A percentile compares a stretch with the other conserved stretches of the same genome.
phyloP scores from a whole-genome alignment of 768 basidiomycete species.

The Mycena vitilis region DNA sequence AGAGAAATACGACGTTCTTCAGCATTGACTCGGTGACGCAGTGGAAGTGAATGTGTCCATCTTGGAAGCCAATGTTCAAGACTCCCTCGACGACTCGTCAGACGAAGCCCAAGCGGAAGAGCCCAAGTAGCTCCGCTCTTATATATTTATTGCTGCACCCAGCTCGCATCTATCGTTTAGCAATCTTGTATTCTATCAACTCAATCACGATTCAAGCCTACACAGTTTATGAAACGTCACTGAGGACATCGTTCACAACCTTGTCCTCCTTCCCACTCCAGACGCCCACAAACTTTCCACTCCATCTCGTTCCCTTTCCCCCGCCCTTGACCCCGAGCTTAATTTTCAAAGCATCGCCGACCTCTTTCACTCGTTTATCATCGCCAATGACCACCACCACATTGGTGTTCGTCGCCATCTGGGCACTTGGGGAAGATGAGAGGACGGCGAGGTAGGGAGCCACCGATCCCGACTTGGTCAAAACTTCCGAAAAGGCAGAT shows the following conservation, averaged over 20 bases:
- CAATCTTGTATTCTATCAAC: slow-evolving; percentile 14
- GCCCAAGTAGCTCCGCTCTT: slow-evolving; percentile 28
- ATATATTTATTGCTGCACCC: slow-evolving; percentile 13
- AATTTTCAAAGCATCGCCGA: slow-evolving; percentile 66
- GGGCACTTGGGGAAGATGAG: slow-evolving; percentile 72
- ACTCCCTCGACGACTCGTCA: slow-evolving; percentile 3
- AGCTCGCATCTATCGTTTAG: slow-evolving; percentile 23
- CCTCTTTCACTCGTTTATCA: slow-evolving; percentile 67
- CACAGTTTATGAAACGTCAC: slow-evolving; percentile 24
- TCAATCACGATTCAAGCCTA: not conserved
- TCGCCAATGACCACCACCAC: slow-evolving; percentile 73
- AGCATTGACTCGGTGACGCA: slow-evolving; percentile 10
- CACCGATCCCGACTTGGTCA: slow-evolving; percentile 38
- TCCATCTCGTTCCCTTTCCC: slow-evolving; percentile 81
- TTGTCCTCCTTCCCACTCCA: slow-evolving; percentile 65
- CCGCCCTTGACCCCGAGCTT: slow-evolving; percentile 79
- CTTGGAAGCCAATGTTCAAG: slow-evolving; percentile 10
- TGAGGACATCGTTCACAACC: slow-evolving; percentile 53
- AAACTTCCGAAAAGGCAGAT: slow-evolving; percentile 52
- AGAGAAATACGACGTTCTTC: not conserved
- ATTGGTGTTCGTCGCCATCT: slow-evolving; percentile 59
- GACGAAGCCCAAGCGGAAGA: slow-evolving; percentile 32
- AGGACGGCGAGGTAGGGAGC: slow-evolving; percentile 62
- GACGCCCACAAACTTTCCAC: slow-evolving; percentile 76
- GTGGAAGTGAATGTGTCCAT: slow-evolving; percentile 27